A percentile compares a stretch with the other conserved stretches of the same genome.
Evolutionary conservation across 2,329 filamentous ascomycete species (phyloP).

Genomic region (Onygenales sp.): DNA sequence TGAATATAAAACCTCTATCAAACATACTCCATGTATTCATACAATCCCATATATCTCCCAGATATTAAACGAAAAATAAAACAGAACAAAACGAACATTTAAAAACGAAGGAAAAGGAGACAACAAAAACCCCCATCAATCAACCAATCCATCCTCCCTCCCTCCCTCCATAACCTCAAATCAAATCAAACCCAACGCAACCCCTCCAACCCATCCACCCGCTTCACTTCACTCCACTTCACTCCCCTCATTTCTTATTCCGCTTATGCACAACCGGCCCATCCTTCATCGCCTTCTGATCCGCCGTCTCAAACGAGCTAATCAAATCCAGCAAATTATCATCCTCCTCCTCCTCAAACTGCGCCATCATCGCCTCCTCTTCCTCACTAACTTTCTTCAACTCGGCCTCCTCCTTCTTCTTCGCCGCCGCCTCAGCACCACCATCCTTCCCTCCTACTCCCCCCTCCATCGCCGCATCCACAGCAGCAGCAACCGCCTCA

Average conservation of each 20-base stretch:
- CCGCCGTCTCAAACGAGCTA: constrained; percentile 38
- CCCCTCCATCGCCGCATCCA: constrained; percentile 19
- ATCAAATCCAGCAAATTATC: constrained; percentile 51
- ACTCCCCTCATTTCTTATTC: constrained; percentile 17
- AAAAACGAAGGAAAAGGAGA: not conserved
- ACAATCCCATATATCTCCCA: constrained; percentile 6
- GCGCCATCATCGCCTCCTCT: constrained; percentile 39
- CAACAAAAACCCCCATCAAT: not conserved
- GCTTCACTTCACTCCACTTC: constrained; percentile 3
- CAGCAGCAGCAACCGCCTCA: constrained; percentile 3
- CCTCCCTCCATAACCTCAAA: too few species aligned
- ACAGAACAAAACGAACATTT: not conserved
- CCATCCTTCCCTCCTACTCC: too few species aligned
- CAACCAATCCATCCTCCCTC: too few species aligned
- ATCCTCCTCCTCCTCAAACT: constrained; percentile 31
- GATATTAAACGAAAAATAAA: not conserved
- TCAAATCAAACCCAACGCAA: too few species aligned
- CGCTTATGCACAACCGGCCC: constrained; percentile 16
- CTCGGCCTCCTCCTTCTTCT: constrained; percentile 27
- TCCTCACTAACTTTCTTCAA: constrained; percentile 1
- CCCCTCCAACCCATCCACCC: not conserved
- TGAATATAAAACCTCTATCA: not conserved
- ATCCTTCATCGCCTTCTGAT: constrained; percentile 9
- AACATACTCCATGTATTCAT: constrained; percentile 6
- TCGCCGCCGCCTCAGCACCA: constrained; percentile 25